A percentile compares a stretch with the other conserved stretches of the same genome.
phyloP scores from a whole-genome alignment of 495 filamentous ascomycete species.

The Xanthoparmelia taractica region DNA sequence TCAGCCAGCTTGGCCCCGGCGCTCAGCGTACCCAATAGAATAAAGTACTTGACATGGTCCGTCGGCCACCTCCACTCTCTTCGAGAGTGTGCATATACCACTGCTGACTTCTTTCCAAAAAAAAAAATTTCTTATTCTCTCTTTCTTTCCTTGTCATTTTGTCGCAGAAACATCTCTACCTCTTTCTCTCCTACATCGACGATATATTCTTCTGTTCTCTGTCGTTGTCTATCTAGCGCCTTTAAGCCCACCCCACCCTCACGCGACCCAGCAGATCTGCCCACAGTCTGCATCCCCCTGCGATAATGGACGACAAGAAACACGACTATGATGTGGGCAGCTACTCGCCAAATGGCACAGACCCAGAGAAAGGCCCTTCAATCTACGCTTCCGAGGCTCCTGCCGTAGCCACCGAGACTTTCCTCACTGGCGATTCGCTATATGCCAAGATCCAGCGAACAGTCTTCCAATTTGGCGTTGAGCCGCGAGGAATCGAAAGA shows the following conservation, averaged over 20 bases:
- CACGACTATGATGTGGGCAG: slow-evolving; percentile 19
- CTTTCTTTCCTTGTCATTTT: background rate
- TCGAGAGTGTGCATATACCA: background rate
- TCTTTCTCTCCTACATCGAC: background rate
- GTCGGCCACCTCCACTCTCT: slow-evolving; percentile 23
- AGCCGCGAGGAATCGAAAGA: slow-evolving; percentile 73
- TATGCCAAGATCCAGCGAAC: slow-evolving; percentile 64
- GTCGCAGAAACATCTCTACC: background rate
- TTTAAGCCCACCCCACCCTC: slow-evolving; percentile 14
- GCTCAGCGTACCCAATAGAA: background rate
- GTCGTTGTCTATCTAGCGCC: background rate
- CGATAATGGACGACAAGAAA: slow-evolving; percentile 25
- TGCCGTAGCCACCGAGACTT: slow-evolving; percentile 54
- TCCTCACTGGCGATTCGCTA: slow-evolving; percentile 51
- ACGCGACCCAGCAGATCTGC: slow-evolving; percentile 21
- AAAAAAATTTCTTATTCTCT: slow-evolving; percentile 11
- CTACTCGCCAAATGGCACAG: slow-evolving; percentile 20
- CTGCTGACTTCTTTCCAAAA: background rate
- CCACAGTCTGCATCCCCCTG: slow-evolving; percentile 12
- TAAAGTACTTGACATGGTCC: background rate
- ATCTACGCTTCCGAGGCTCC: slow-evolving; percentile 45
- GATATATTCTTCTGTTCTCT: background rate
- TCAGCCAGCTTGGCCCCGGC: slow-evolving; percentile 9
- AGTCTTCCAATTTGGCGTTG: slow-evolving; percentile 61
- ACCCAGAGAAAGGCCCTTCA: slow-evolving; percentile 21